Base-by-base conservation (phyloP, 352 stramenopile species). In the Globisporangium ultimum region DNA sequence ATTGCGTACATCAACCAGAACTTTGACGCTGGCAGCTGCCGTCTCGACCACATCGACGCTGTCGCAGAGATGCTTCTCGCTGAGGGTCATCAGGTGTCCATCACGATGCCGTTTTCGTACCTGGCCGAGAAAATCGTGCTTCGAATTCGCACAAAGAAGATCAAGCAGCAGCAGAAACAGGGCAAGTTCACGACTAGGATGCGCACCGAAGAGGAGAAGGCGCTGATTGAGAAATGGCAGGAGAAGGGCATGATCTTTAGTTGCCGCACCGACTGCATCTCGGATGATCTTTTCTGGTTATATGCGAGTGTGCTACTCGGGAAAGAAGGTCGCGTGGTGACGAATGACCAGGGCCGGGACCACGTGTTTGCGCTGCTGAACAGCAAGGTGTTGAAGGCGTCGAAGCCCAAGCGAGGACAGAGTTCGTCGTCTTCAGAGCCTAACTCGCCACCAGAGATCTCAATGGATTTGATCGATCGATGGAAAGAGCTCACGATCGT, bases 251-350 rank as follows among this genome's bases (percentile, higher is more conserved):
- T 97, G n/a, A 72, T 98, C 18, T 99, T 97, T 70, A 95, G 61
- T 87, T 98, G 74, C 74, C 90, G 58, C 55, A 84, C 67, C 54
- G 93, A 72, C 87, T 74, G 76, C 42, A 61, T 89, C 22, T 89
- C 84, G 22, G 97, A 99, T 75, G 97, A 99, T 76, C 97, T 97
- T 74, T 99, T 98, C 73, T 99, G 97, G 97, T 73, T 99, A 36
- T 98, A 98, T 68, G 95, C 91, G 10, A 97, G 91, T 36, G 76
- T 96, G 48, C 69, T 89, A 18, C 58, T 93, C 32, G 81, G 76
- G 6, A 56, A 64, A 8, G 68, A 86, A 24, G 76, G 69, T 1
- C 74, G 96, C 41, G 84, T 98, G 8, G 77, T 99, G 7, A 98
- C 94, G 3, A 99, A 99, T 71, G 97, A 99, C 71, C 93, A 98